Base-by-base conservation (phyloP, 345 rosid genomes). In the Bruguiera parviflora region DNA sequence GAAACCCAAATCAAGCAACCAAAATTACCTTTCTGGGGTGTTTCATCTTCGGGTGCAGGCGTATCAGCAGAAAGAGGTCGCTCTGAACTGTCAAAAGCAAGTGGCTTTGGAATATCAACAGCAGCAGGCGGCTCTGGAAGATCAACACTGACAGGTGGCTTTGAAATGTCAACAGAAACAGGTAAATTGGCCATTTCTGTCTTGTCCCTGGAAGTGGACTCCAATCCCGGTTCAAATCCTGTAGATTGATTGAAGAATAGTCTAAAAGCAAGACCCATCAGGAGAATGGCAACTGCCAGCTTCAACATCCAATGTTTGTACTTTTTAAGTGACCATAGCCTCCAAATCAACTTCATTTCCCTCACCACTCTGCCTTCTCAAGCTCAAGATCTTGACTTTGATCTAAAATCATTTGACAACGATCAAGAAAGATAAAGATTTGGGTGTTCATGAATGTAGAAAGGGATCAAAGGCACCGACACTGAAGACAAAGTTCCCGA, bases 291-390 rank as follows among this genome's bases (percentile, higher is more conserved):
- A 35, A 85, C 76, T 31, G 78, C 79, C 28, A 93, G 67, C 82
- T 83, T 91, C 49, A 91, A 65, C 32, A 87, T 68, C 73, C 86
- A 75, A 73, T 82, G 77, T 67, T 80, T 78, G 73, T 84, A 81
- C 80, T 72, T 82, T 73, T 67, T 83, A 24, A 59, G 51, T 9
- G 84, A 70, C 69, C 73, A 64, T 65, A 75, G 46, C 22, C 72
- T 77, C 86, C 80, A 75, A 61, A 73, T 75, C 47, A 73, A 66
- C 81, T 85, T 92, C 97, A 89, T 93, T 68, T 67, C 74, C 62
- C 18, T 53, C 32, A 4, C 31, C n/a, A n/a, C 53, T 32, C 49
- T 52, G 37, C 56, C 32, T 59, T 61, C 24, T 27, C 35, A 24
- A 32, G 4, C 37, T 21, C 63, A 58, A 43, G 69, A 64, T 64